A percentile compares a stretch with the other conserved stretches of the same genome.
These are phyloP conservation scores for Pneumocystis canis DNA, from an alignment of 1,139 yeast species.

Conservation along the genomic window DNA sequence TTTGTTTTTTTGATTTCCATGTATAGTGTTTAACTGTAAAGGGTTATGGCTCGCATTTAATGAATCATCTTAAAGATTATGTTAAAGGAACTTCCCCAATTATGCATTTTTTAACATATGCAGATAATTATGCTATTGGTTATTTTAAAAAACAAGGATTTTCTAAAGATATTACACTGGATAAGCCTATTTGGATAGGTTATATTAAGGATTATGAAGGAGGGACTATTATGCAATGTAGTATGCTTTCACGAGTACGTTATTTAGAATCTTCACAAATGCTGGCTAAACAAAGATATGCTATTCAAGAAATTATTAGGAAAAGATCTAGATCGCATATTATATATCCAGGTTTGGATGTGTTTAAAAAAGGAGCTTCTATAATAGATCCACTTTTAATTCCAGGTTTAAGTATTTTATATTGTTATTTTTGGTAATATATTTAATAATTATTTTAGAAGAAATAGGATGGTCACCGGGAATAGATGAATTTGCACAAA, in stretches of 20 bases:
- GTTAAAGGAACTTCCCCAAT: conserved; percentile 80
- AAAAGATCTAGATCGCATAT: conserved; percentile 66
- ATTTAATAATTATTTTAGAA: conserved; percentile 60
- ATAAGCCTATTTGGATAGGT: conserved; percentile 90
- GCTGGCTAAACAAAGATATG: conserved; percentile 74
- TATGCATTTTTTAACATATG: conserved; percentile 81
- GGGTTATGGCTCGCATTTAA: conserved; percentile 95
- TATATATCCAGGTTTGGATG: conserved; percentile 65
- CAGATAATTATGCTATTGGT: conserved; percentile 97
- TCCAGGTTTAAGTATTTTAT: conserved; percentile 22
- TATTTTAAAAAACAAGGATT: conserved; percentile 96
- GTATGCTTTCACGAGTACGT: conserved; percentile 77
- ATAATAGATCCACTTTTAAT: conserved; percentile 31
- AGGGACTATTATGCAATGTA: conserved; percentile 94
- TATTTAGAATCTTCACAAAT: conserved; percentile 83
- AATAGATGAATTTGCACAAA: conserved; percentile 91
- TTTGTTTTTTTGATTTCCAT: not conserved
- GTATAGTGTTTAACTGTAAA: conserved; percentile 21
- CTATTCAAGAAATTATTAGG: conserved; percentile 70
- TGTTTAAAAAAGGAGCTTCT: conserved; percentile 34
- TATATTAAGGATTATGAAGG: conserved; percentile 98
- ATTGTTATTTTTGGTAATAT: not conserved
- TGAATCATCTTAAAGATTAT: conserved; percentile 94
- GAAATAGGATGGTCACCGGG: conserved; percentile 98
- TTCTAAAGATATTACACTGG: conserved; percentile 81